Evolutionary conservation across 176 grass and related monocot genomes (phyloP), one percentile per base, ranked within the genome.

Genomic region (Carex myosuroides): DNA sequence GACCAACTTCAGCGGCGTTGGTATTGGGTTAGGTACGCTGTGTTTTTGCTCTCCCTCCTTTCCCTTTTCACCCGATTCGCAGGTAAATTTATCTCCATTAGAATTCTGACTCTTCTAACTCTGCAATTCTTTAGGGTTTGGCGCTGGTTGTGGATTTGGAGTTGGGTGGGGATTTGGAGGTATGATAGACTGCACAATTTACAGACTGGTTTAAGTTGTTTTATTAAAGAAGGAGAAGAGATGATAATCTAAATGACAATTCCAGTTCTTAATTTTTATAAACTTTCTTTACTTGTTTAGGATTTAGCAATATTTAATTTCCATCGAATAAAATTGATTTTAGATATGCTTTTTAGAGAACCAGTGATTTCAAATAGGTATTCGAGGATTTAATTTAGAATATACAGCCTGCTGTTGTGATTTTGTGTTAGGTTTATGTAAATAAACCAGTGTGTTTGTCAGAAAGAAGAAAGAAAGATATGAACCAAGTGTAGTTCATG

Each of bases 131-230:
- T 71, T 61, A 99, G 93, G 97, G 16, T 87, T 99, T 59, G 97
- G 93, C 18, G 79, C 88, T 59, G 93, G 93, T 56, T 99, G 97
- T 70, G 97, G 97, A n/a, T 99, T 99, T 79, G 93, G 97, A 80
- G 85, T 99, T 39, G 97, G 97, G 20, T 99, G 97, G 97, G 91
- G 97, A 12, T 94, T 99, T 74, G 97, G 93, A 94, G 91, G 91
- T 99, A 79, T 32, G 50, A 56, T 50, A 56, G 11, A 30, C 12
- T 54, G 12, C 11, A 52, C 22, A 5, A 14, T 53, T 74, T 74
- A 29, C 9, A 50, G 8, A 24, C 4, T 75, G 44, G n/a, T 53
- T 75, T 29, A 22, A 75, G 41, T 13, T 41, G 32, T 74, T 53
- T 29, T 60, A 60, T 18, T n/a, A 42, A 5, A n/a, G 7, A 59